phyloP scores from a whole-genome alignment of 2,329 filamentous ascomycete species.

The Lachnellula cervina region DNA sequence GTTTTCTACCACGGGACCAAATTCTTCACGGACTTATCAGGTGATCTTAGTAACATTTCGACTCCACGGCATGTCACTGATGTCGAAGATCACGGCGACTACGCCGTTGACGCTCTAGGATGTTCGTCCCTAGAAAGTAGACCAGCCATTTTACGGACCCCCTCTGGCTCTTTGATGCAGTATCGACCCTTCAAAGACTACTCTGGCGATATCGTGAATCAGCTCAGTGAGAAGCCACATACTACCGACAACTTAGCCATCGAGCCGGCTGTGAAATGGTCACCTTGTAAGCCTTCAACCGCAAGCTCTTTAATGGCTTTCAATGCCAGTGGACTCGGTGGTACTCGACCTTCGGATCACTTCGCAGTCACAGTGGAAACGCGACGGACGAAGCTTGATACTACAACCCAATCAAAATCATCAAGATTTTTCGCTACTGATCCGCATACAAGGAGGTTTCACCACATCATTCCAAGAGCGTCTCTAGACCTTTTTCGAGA shows the following conservation, averaged over 20 bases:
- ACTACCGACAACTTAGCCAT: constrained; percentile 10
- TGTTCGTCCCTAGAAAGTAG: constrained; percentile 4
- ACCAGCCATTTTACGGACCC: constrained; percentile 1
- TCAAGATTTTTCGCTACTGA: constrained; percentile 15
- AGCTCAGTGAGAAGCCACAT: constrained; percentile 15
- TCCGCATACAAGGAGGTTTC: constrained; percentile 7
- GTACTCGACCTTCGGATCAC: constrained; percentile 59
- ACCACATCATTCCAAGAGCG: constrained; percentile 18
- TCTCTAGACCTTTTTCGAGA: constrained; percentile 14
- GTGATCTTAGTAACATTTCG: constrained; percentile 51
- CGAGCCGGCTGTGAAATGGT: constrained; percentile 35
- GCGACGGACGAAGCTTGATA: constrained; percentile 17
- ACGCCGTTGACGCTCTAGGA: constrained; percentile 14
- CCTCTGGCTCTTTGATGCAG: constrained; percentile 43
- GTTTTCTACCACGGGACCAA: constrained; percentile 78
- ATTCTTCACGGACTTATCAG: constrained; percentile 76
- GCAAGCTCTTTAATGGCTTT: constrained; percentile 33
- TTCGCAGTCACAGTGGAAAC: constrained; percentile 50
- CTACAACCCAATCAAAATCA: background rate
- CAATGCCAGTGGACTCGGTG: constrained; percentile 55
- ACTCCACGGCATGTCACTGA: constrained; percentile 46
- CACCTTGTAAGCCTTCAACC: constrained; percentile 7
- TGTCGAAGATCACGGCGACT: constrained; percentile 32
- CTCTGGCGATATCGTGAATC: constrained; percentile 18
- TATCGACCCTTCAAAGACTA: constrained; percentile 47